A percentile compares a stretch with the other conserved stretches of the same genome.
Conservation (phyloP, 257 asterid species). For the Solanum piurae region DNA sequence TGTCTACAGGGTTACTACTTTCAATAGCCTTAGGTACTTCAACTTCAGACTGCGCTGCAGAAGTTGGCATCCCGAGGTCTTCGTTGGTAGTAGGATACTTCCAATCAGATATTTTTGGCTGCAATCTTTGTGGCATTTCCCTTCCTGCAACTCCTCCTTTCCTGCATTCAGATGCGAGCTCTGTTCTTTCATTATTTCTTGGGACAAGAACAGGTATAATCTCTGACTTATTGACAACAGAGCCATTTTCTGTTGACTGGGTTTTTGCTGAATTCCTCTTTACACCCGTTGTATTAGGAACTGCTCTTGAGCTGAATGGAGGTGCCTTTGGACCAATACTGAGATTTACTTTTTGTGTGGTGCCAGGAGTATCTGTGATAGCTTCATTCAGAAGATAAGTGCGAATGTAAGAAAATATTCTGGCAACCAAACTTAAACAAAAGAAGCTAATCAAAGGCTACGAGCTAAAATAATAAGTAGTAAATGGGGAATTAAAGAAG, state of each 20-base stretch:
- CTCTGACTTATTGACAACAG: conserved; percentile 55
- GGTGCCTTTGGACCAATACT: conserved; percentile 38
- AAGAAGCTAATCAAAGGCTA: not conserved
- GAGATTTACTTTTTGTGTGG: conserved; percentile 59
- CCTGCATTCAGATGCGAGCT: conserved; percentile 63
- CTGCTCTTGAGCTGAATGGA: conserved; percentile 35
- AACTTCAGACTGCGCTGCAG: conserved; percentile 36
- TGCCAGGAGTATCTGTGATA: conserved; percentile 49
- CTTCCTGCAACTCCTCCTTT: conserved; percentile 68
- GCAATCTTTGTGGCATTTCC: conserved; percentile 46
- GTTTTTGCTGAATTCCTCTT: conserved; percentile 57
- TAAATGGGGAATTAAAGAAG: not conserved
- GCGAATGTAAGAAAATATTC: conserved; percentile 2
- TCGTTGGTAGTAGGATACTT: conserved; percentile 43
- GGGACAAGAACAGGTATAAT: conserved; percentile 77
- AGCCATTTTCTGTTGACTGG: conserved; percentile 36
- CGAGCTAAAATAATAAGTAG: not conserved
- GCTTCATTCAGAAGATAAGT: conserved; percentile 42
- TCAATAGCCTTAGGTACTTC: conserved; percentile 42
- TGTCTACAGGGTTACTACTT: conserved; percentile 26
- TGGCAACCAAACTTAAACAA: not conserved
- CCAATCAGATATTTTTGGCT: conserved; percentile 57
- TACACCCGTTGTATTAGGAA: conserved; percentile 33
- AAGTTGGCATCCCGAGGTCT: conserved; percentile 39
- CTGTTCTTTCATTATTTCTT: conserved; percentile 54